phyloP scores from a whole-genome alignment of 2,329 filamentous ascomycete species.

The Lecanicillium sp. region DNA sequence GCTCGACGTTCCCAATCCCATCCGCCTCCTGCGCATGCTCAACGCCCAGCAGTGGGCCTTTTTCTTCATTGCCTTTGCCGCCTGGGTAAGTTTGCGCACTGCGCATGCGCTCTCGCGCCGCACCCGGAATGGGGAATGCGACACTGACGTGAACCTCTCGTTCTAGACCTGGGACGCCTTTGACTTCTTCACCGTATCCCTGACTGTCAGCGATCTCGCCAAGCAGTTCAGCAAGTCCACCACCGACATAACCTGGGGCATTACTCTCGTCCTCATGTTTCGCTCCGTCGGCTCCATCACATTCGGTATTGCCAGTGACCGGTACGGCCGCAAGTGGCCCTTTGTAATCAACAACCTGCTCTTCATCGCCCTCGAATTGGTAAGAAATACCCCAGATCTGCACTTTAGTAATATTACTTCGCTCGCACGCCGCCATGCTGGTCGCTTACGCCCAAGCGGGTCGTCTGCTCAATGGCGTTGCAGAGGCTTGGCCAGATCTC shows the following conservation, averaged over 20 bases:
- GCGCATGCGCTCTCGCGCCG: too few species aligned
- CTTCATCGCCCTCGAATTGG: slow-evolving; percentile 65
- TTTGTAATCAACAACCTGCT: slow-evolving; percentile 71
- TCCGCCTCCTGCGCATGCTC: slow-evolving; percentile 43
- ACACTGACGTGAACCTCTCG: not conserved
- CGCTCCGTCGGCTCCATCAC: slow-evolving; percentile 48
- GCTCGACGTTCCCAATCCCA: slow-evolving; percentile 47
- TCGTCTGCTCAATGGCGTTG: slow-evolving; percentile 2
- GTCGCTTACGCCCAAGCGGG: slow-evolving; percentile 8
- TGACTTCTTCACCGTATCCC: slow-evolving; percentile 60
- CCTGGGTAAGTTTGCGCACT: slow-evolving; percentile 40
- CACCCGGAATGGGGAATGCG: not conserved
- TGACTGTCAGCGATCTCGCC: slow-evolving; percentile 50
- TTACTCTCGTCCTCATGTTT: slow-evolving; percentile 58
- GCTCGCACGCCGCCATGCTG: not conserved
- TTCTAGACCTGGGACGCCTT: slow-evolving; percentile 56
- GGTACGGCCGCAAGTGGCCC: slow-evolving; percentile 61
- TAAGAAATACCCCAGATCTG: slow-evolving; percentile 29
- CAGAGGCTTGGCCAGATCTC: slow-evolving; percentile 9
- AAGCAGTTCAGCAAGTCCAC: slow-evolving; percentile 47
- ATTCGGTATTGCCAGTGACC: slow-evolving; percentile 50
- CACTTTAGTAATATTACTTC: not conserved
- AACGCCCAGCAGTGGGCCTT: slow-evolving; percentile 48
- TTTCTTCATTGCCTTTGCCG: slow-evolving; percentile 48
- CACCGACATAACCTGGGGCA: slow-evolving; percentile 58